These are phyloP conservation scores for Mucor circinelloides DNA, from an alignment of 371 early-diverging fungal genomes.

Conservation along the genomic window DNA sequence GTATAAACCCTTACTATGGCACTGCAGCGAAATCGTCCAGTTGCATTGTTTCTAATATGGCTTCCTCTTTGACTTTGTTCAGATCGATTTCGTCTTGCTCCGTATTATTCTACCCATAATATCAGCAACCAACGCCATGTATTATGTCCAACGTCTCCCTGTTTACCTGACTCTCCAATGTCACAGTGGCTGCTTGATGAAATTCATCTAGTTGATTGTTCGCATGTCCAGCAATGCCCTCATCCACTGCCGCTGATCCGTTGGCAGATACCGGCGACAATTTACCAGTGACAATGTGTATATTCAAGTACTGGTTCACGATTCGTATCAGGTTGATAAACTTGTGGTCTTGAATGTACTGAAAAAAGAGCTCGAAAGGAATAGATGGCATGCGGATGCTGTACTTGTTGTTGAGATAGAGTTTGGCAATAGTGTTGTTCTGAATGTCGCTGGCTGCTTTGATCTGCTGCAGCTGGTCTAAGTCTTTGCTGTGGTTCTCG, in stretches of 20 bases:
- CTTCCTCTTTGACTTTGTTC: constrained; percentile 7
- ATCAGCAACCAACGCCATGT: background rate
- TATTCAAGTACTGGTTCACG: constrained; percentile 93
- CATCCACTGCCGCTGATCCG: constrained; percentile 15
- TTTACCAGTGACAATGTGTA: constrained; percentile 52
- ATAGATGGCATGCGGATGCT: constrained; percentile 86
- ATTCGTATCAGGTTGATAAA: constrained; percentile 87
- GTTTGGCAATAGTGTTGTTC: constrained; percentile 81
- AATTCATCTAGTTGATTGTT: constrained; percentile 14
- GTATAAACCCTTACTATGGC: constrained; percentile 49
- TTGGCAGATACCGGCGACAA: constrained; percentile 24
- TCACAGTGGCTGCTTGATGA: constrained; percentile 1
- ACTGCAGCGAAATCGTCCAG: constrained; percentile 62
- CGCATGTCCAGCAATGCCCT: constrained; percentile 37
- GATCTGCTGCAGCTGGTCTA: constrained; percentile 69
- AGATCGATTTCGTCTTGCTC: background rate
- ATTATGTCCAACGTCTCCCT: background rate
- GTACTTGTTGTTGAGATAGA: constrained; percentile 89
- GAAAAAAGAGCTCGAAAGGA: constrained; percentile 91
- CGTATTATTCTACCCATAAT: background rate
- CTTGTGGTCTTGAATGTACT: constrained; percentile 93
- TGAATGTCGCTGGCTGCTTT: constrained; percentile 72
- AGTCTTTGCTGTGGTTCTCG: constrained; percentile 73
- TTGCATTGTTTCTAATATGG: constrained; percentile 7
- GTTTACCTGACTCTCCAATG: background rate